Conservation (phyloP, 106 monocot species). For the Hemerocallis citrina region DNA sequence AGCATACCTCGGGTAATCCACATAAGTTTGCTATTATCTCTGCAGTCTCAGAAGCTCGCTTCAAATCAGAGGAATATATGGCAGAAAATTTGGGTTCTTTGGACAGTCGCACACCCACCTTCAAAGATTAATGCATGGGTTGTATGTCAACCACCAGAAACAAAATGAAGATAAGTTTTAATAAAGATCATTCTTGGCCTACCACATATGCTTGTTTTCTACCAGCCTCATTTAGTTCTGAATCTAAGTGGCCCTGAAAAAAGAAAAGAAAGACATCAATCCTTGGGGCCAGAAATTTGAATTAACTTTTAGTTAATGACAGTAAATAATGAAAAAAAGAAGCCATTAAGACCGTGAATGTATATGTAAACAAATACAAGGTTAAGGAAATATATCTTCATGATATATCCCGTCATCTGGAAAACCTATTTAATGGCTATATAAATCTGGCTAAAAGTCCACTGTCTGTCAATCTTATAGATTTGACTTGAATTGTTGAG, state of each 20-base stretch:
- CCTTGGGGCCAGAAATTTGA: not conserved
- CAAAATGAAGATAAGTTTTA: not conserved
- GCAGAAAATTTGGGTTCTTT: constrained; percentile 50
- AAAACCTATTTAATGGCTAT: too few relatives aligned
- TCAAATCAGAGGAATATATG: constrained; percentile 91
- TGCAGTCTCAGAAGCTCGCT: constrained; percentile 89
- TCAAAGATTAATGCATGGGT: constrained; percentile 3
- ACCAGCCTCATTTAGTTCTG: constrained; percentile 80
- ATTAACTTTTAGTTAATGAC: not conserved
- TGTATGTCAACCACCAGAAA: not conserved
- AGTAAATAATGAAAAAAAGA: not conserved
- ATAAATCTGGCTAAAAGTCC: too few relatives aligned
- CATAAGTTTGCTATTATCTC: constrained; percentile 57
- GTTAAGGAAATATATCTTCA: too few relatives aligned
- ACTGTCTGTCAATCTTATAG: too few relatives aligned
- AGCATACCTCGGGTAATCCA: constrained; percentile 48
- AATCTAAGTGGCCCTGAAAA: constrained; percentile 69
- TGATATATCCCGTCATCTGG: too few relatives aligned
- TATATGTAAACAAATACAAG: not conserved
- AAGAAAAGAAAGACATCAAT: not conserved
- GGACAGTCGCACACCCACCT: constrained; percentile 61
- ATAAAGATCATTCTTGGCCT: constrained; percentile 7
- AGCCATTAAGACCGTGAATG: not conserved
- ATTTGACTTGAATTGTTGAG: too few relatives aligned
- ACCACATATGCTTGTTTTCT: constrained; percentile 68